Percentiles rank a stretch among this genome's conserved stretches.
These are phyloP conservation scores for Amylostereum chailletii DNA, from an alignment of 1,284 basidiomycete genomes.

Conservation along the genomic window DNA sequence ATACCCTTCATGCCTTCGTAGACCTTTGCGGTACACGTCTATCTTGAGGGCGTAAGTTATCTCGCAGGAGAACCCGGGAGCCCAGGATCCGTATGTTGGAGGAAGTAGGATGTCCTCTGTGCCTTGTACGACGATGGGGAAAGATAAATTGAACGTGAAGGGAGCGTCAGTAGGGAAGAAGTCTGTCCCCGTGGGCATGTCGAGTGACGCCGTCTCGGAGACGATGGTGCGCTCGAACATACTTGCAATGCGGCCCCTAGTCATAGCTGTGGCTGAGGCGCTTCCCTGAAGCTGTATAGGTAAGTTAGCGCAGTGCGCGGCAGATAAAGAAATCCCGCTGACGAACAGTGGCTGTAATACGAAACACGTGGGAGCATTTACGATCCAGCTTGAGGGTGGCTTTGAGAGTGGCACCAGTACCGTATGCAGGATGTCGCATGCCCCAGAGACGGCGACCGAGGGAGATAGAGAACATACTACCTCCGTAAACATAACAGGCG, in stretches of 20 bases:
- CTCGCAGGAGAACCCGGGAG: slow-evolving; percentile 28
- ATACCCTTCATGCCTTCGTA: slow-evolving; percentile 33
- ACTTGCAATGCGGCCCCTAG: slow-evolving; percentile 13
- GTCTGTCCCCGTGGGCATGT: neutral
- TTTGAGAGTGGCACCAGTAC: slow-evolving; percentile 28
- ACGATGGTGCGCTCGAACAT: too few species aligned
- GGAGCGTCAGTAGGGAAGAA: slow-evolving; percentile 20
- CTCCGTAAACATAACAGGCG: slow-evolving; percentile 17
- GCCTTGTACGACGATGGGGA: slow-evolving; percentile 20
- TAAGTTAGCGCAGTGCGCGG: neutral
- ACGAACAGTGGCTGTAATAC: slow-evolving; percentile 28
- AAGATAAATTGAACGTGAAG: slow-evolving; percentile 31
- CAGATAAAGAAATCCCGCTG: neutral
- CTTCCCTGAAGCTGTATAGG: slow-evolving; percentile 28
- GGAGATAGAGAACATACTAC: slow-evolving; percentile 30
- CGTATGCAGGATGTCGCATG: slow-evolving; percentile 31
- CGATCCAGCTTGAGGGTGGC: slow-evolving; percentile 28
- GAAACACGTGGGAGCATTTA: slow-evolving; percentile 25
- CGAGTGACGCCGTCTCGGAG: too few species aligned
- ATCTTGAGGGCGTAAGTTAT: slow-evolving; percentile 31
- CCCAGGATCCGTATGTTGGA: slow-evolving; percentile 29
- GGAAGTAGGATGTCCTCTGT: slow-evolving; percentile 23
- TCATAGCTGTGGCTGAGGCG: slow-evolving; percentile 25
- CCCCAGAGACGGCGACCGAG: slow-evolving; percentile 33
- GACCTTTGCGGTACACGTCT: slow-evolving; percentile 30